Percentiles rank a stretch among this genome's conserved stretches.
Conservation (phyloP, 768 basidiomycete species). For the Leccinellum rugosiceps region DNA sequence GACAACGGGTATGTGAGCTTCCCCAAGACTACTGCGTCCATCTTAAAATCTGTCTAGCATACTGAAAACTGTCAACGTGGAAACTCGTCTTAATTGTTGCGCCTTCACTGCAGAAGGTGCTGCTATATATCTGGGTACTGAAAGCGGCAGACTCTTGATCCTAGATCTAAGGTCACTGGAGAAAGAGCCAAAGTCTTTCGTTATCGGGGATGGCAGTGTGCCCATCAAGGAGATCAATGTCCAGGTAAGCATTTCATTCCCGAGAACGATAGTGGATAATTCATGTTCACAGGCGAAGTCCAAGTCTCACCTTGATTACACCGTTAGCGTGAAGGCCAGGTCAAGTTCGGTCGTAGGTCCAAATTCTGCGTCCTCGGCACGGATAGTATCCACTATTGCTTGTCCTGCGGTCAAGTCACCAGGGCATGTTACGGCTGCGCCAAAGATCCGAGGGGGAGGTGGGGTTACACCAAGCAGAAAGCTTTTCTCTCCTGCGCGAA, state of each 20-base stretch:
- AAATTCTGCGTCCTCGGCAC: conserved; percentile 3
- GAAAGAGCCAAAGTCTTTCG: conserved; percentile 54
- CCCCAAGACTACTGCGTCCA: background rate
- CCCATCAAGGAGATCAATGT: conserved; percentile 53
- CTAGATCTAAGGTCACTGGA: conserved; percentile 65
- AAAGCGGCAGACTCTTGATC: conserved; percentile 58
- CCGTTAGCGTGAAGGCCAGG: conserved; percentile 6
- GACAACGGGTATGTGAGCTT: conserved; percentile 55
- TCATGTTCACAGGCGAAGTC: conserved; percentile 11
- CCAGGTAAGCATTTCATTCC: conserved; percentile 42
- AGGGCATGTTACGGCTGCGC: conserved; percentile 5
- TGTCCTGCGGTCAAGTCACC: conserved; percentile 21
- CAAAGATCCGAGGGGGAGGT: conserved; percentile 20
- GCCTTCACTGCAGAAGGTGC: conserved; percentile 70
- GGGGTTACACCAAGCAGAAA: conserved; percentile 27
- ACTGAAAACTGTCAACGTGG: conserved; percentile 54
- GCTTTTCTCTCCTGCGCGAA: conserved; percentile 14
- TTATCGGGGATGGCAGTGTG: conserved; percentile 45
- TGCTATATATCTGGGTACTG: conserved; percentile 62
- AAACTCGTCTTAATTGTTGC: conserved; percentile 54
- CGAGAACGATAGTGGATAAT: background rate
- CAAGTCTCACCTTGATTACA: conserved; percentile 10
- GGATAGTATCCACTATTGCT: conserved; percentile 4
- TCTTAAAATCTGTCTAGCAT: conserved; percentile 38
- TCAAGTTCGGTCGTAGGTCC: conserved; percentile 7